A percentile compares a stretch with the other conserved stretches of the same genome.
Evolutionary conservation across 2,329 filamentous ascomycete genomes (phyloP).

Genomic region (Fusarium abutilonis): DNA sequence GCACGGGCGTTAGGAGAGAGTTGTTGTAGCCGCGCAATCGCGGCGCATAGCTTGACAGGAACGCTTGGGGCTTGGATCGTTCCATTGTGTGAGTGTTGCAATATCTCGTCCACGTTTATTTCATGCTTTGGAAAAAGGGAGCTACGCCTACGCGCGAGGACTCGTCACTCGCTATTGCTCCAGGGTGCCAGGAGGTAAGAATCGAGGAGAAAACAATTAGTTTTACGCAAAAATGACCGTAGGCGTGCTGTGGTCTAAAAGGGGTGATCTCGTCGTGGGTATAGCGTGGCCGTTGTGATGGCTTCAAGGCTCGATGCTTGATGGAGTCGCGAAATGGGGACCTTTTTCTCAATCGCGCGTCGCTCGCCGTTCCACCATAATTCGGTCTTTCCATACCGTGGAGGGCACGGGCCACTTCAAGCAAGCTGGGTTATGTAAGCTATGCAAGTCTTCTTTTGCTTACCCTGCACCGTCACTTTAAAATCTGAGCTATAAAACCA

Average conservation of each 20-base stretch:
- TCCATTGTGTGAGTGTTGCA: conserved; percentile 56
- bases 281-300: conserved; percentile 37
- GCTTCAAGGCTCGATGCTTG: conserved; percentile 37
- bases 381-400: conserved; percentile 35
- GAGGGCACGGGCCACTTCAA: conserved; percentile 18
- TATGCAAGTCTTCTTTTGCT: fast-evolving
- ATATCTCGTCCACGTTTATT: conserved; percentile 42
- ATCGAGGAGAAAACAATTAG: background rate
- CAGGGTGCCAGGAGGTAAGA: conserved; percentile 4
- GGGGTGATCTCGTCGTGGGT: conserved; percentile 19
- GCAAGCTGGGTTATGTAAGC: conserved; percentile 35
- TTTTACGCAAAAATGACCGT: conserved; percentile 13
- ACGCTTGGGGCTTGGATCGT: conserved; percentile 76
- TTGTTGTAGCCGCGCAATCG: conserved; percentile 91
- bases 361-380: conserved; percentile 39
- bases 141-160: conserved; percentile 38
- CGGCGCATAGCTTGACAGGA: conserved; percentile 90
- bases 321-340: conserved; percentile 45
- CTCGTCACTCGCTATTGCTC: conserved; percentile 26
- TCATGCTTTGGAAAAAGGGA: conserved; percentile 46
- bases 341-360: conserved; percentile 50
- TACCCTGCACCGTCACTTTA: conserved; percentile 29
- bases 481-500: too few species aligned
- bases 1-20: conserved; percentile 85
- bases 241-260: conserved; percentile 3